Evolutionary conservation across 345 rosid species (phyloP), one percentile per base, ranked within the genome.

Genomic region (Clausena lansium): DNA sequence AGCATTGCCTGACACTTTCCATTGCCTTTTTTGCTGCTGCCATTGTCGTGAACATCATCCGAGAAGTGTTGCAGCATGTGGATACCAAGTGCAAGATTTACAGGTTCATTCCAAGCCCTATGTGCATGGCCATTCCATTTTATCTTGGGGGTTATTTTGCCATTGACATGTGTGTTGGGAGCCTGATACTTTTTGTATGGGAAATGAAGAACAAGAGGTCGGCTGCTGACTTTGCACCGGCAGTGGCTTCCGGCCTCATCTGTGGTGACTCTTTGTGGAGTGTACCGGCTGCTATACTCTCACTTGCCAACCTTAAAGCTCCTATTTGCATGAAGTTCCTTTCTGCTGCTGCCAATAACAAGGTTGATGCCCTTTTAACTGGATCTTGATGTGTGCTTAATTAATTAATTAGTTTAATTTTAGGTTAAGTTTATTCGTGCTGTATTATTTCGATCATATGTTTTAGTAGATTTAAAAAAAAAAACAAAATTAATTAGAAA

Each of bases 61-160:
- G 62, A 5, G 85, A 86, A 71, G 14, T 84, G 61, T 54, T 91
- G 52, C 61, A 52, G 58, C 54, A 41, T 20, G 81, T 54, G 5
- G 92, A 88, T 66, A 81, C 81, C 65, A 86, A 69, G 67, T 83
- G 70, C 32, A 27, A 70, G 71, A 27, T 86, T 35, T 24, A 85
- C 35, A 87, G 88, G 88, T 95, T 83, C 70, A 78, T 95, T 54
- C 98, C 98, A 0, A 94, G 88, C 74, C 98, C 98, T 13, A 95
- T 95, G 98, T 91, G 97, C 79, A 87, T 93, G 93, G 98, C 98
- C 13, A 95, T 93, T n/a, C 98, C 98, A 0, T 93, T 95, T 85
- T 95, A 93, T 81, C 87, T 93, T 1, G 98, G 98, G 2, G 87
- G 88, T 47, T 93, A 89, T 86, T 95, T 95, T 64, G 91, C 94